These are phyloP conservation scores for Cystobasidium slooffiae DNA, from an alignment of 1,284 basidiomycete genomes.

Conservation along the genomic window DNA sequence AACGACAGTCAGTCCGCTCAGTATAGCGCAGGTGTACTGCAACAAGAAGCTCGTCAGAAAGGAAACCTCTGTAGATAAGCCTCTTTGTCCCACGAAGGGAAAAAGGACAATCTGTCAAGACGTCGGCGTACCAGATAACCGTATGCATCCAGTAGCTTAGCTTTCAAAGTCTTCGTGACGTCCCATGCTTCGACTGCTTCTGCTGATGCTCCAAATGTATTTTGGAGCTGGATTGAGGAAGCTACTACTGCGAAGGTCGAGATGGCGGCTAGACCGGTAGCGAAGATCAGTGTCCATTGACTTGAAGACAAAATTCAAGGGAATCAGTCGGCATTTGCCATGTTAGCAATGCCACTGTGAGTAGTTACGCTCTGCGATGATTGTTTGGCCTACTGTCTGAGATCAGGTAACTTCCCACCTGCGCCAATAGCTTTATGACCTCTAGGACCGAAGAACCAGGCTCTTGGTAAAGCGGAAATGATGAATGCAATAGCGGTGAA, in stretches of 20 bases:
- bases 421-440: conserved; percentile 7
- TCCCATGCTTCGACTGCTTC: conserved; percentile 42
- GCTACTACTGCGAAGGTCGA: background rate
- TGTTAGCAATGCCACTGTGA: conserved; percentile 2
- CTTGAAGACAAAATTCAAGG: background rate
- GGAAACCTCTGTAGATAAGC: background rate
- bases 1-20: conserved; percentile 21
- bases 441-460: conserved; percentile 33
- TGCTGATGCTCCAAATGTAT: conserved; percentile 32
- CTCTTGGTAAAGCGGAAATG: conserved; percentile 9
- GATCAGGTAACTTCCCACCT: conserved; percentile 17
- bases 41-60: background rate
- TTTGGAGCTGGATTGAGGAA: conserved; percentile 13
- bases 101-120: background rate
- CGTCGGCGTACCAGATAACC: conserved; percentile 3
- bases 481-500: conserved; percentile 16
- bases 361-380: background rate
- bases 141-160: conserved; percentile 28
- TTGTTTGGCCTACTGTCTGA: conserved; percentile 14
- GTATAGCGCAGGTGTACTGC: conserved; percentile 28
- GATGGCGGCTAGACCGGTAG: conserved; percentile 27
- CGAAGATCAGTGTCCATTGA: conserved; percentile 22
- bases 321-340: background rate
- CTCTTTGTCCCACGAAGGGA: background rate
- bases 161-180: conserved; percentile 7